Evolutionary conservation across 192 early-diverging fungal species (phyloP).

Genomic region (Coemansia sp.): DNA sequence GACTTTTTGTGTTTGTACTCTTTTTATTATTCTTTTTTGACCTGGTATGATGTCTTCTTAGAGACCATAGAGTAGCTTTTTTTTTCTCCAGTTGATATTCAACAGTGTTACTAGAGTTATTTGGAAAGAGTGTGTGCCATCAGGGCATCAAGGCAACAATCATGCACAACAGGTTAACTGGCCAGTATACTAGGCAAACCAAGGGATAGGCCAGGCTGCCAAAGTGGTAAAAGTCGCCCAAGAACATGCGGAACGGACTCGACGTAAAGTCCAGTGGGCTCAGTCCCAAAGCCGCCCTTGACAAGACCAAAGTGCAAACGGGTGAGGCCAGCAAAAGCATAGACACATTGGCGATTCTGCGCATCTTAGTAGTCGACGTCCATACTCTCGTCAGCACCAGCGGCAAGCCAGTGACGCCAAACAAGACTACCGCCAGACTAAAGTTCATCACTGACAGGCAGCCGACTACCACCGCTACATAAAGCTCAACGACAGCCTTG

Average conservation of each 20-base stretch:
- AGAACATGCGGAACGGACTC: slow-evolving; percentile 56
- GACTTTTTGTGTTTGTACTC: too few relatives aligned
- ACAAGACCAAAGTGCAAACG: slow-evolving; percentile 60
- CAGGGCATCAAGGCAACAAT: slow-evolving; percentile 43
- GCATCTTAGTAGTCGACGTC: slow-evolving; percentile 9
- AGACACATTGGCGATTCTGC: slow-evolving; percentile 10
- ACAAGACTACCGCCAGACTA: slow-evolving; percentile 65
- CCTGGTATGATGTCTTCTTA: too few relatives aligned
- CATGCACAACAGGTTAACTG: slow-evolving; percentile 57
- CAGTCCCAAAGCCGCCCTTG: slow-evolving; percentile 48
- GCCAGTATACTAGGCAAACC: slow-evolving; percentile 75
- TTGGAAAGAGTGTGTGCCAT: background rate
- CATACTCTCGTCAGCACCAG: slow-evolving; percentile 61
- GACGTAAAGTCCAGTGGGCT: slow-evolving; percentile 42
- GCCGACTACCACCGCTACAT: slow-evolving; percentile 64
- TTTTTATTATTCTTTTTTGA: too few relatives aligned
- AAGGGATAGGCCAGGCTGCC: slow-evolving; percentile 66
- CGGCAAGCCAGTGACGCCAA: slow-evolving; percentile 63
- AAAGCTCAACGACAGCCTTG: slow-evolving; percentile 38
- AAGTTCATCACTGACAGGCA: slow-evolving; percentile 75
- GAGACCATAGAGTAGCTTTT: too few relatives aligned
- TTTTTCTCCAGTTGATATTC: too few relatives aligned
- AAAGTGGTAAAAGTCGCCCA: slow-evolving; percentile 67
- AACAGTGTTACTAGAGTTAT: background rate
- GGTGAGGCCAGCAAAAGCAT: slow-evolving; percentile 58